Percentiles rank a stretch among this genome's conserved stretches.
These are phyloP conservation scores for Nakaseomyces kungkrabaensis DNA, from an alignment of 1,139 yeast genomes.

Conservation along the genomic window DNA sequence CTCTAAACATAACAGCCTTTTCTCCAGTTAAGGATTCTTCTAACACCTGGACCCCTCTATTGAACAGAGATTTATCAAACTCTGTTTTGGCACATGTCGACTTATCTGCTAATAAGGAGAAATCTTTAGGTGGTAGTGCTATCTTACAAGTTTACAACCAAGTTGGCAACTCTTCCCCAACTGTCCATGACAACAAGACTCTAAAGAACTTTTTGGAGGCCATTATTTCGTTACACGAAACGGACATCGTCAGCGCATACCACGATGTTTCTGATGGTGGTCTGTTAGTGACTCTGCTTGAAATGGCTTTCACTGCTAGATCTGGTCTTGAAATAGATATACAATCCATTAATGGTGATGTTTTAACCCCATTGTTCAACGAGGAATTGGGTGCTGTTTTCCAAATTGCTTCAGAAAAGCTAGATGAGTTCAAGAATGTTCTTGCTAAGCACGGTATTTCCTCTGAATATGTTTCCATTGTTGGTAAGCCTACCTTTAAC, in stretches of 20 bases:
- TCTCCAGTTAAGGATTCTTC: slow-evolving; percentile 79
- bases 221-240: slow-evolving; percentile 57
- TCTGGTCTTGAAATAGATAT: slow-evolving; percentile 55
- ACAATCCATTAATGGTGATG: slow-evolving; percentile 26
- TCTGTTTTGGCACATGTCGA: slow-evolving; percentile 73
- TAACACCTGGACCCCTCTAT: slow-evolving; percentile 91
- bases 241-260: slow-evolving; percentile 67
- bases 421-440: slow-evolving; percentile 44
- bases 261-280: slow-evolving; percentile 99
- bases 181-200: slow-evolving; percentile 57
- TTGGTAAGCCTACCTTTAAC: slow-evolving; percentile 56
- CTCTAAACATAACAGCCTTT: slow-evolving; percentile 88
- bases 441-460: slow-evolving; percentile 52
- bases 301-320: slow-evolving; percentile 97
- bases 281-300: slow-evolving; percentile 68
- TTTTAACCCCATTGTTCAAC: slow-evolving; percentile 57
- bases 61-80: slow-evolving; percentile 41
- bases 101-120: slow-evolving; percentile 46
- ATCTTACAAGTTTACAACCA: slow-evolving; percentile 86
- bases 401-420: slow-evolving; percentile 57
- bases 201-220: slow-evolving; percentile 65
- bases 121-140: slow-evolving; percentile 85
- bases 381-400: slow-evolving; percentile 96
- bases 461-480: slow-evolving; percentile 42
- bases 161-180: slow-evolving; percentile 76